phyloP scores from a whole-genome alignment of 2,329 filamentous ascomycete species.

The Alternaria arbusti region DNA sequence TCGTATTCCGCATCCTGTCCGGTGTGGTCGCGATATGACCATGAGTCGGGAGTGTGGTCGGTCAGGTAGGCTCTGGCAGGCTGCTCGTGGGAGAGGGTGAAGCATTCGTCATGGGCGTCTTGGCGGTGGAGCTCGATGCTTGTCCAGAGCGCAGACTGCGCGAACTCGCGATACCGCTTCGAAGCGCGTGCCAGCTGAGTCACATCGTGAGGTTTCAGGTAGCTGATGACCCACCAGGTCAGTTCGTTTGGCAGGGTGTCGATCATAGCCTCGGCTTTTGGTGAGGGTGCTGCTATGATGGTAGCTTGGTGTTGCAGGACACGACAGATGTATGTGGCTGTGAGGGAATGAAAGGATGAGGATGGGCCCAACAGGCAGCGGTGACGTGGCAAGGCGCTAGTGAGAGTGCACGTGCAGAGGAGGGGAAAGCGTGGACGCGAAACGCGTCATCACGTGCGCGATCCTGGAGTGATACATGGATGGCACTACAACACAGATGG shows the following conservation, averaged over 20 bases:
- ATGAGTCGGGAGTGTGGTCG: no score
- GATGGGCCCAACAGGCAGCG: not conserved
- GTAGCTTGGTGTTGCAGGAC: not conserved
- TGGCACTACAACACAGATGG: no score
- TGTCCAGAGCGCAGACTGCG: not conserved
- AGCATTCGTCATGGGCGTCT: not conserved
- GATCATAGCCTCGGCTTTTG: not conserved
- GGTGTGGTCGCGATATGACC: not conserved
- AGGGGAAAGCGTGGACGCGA: not conserved
- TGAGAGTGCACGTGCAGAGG: not conserved
- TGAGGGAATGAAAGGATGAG: not conserved
- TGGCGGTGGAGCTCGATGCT: slow-evolving; percentile 5
- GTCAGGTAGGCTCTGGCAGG: not conserved
- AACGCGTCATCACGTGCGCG: not conserved
- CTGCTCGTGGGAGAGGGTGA: not conserved
- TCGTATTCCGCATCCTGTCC: not conserved
- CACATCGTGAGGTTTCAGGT: slow-evolving; percentile 2
- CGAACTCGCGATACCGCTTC: slow-evolving; percentile 1
- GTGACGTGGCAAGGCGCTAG: not conserved
- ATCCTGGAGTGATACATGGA: not conserved
- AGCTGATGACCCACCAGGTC: not conserved
- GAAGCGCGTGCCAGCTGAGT: slow-evolving; percentile 7
- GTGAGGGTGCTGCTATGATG: not conserved
- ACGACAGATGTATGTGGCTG: not conserved
- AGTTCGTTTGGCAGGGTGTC: slow-evolving; percentile 1